Evolutionary conservation across 768 basidiomycete species (phyloP), one percentile per base, ranked within the genome.

Genomic region (Xanthoconium purpureum): DNA sequence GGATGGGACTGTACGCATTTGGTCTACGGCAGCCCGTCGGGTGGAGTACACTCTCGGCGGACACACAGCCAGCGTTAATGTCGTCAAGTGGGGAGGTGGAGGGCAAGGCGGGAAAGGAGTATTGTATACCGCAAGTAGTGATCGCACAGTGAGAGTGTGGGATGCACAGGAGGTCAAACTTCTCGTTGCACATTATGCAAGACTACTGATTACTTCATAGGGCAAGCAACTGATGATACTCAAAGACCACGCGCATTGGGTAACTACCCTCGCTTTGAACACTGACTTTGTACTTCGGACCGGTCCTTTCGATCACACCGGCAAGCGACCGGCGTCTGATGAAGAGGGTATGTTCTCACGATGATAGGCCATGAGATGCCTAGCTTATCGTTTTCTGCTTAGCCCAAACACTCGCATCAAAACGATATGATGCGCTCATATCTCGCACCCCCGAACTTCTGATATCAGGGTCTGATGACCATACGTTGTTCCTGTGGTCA

Each of bases 241-340:
- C 29, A 94, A 91, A 71, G 94, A 98, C 59, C 96, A 99, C 64
- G 97, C 94, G 0, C 97, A 99, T 66, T 98, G 95, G 96, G 97
- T 99, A 9, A 99, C 95, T 18, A 98, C 95, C 0, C 83, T 99
- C 43, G 87, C 97, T 5, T 79, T 98, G 52, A 96, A 94, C 71
- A 95, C 95, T 11, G 96, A 99, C 69, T 97, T 95, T 66, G 84
- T 96, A 29, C 80, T 97, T 5, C 87, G 95, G 24, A 98, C 96
- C 0, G 96, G 96, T 0, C 94, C 96, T 0, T 98, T 90, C 64
- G 94, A 98, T 69, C 91, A 97, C 63, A 89, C 80, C 2, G 84
- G 82, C 43, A 94, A 90, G 72, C 80, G 79, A 52, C 89, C 94
- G 0, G 73, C 80, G 8, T 87, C 87, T 7, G 90, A 96, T 52